Evolutionary conservation across 352 stramenopile genomes (phyloP).

Genomic region (Pythium folliculosum): DNA sequence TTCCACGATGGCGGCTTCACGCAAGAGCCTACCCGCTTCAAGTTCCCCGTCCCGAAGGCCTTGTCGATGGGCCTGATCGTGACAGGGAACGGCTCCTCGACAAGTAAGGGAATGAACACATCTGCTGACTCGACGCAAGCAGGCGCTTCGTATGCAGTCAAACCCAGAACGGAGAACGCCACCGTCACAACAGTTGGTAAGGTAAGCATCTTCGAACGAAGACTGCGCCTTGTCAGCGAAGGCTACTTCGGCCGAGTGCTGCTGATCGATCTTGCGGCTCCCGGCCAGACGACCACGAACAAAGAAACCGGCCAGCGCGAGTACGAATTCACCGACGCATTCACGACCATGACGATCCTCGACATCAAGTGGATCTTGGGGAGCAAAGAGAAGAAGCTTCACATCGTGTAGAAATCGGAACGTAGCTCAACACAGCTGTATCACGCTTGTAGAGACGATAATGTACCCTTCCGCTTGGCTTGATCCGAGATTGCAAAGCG

Average conservation of each 20-base stretch:
- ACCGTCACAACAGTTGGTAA: too few relatives aligned
- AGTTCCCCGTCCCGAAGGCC: constrained; percentile 36
- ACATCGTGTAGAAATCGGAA: too few relatives aligned
- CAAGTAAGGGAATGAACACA: background rate
- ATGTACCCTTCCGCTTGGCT: too few relatives aligned
- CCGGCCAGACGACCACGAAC: constrained; percentile 40
- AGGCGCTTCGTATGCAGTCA: background rate
- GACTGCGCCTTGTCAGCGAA: background rate
- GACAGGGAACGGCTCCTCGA: background rate
- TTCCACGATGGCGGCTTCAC: constrained; percentile 48
- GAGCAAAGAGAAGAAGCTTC: constrained; percentile 34
- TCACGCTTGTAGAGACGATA: too few relatives aligned
- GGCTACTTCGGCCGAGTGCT: background rate
- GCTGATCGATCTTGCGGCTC: constrained; percentile 28
- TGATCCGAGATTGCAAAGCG: too few relatives aligned
- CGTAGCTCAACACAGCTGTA: too few relatives aligned
- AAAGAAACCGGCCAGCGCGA: constrained; percentile 30
- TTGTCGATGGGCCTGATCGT: constrained; percentile 33
- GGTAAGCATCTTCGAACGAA: background rate
- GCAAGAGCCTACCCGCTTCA: constrained; percentile 31
- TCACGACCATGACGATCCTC: constrained; percentile 44
- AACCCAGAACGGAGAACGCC: too few relatives aligned
- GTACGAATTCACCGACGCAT: constrained; percentile 40
- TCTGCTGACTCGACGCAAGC: background rate
- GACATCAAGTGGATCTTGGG: constrained; percentile 54